These are phyloP conservation scores for Xylariaceae sp. DNA, from an alignment of 2,329 filamentous ascomycete species.

Conservation along the genomic window DNA sequence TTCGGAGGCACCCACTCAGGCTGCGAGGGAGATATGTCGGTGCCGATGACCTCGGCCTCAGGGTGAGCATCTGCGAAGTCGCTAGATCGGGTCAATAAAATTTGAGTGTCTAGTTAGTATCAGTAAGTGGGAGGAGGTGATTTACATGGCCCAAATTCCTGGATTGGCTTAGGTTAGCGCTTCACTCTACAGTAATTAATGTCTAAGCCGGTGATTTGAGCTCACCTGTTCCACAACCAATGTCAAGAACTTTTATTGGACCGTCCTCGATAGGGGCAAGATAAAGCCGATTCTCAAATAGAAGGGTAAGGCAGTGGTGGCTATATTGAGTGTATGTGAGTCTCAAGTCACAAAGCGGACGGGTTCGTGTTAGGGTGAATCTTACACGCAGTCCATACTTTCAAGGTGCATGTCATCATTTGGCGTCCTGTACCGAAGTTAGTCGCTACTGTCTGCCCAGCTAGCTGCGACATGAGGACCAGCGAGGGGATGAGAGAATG, in stretches of 20 bases:
- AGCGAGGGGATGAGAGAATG: slow-evolving; percentile 21
- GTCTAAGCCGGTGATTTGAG: background rate
- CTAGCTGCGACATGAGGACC: background rate
- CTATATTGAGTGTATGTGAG: slow-evolving; percentile 23
- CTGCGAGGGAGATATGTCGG: slow-evolving; percentile 65
- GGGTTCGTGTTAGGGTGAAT: background rate
- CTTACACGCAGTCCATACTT: slow-evolving; percentile 29
- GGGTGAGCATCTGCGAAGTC: slow-evolving; percentile 54
- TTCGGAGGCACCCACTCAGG: slow-evolving; percentile 63
- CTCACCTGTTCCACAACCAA: slow-evolving; percentile 46
- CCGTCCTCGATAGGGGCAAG: slow-evolving; percentile 42
- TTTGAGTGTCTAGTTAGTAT: slow-evolving; percentile 4
- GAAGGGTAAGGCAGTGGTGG: slow-evolving; percentile 38
- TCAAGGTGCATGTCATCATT: slow-evolving; percentile 30
- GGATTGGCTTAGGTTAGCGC: slow-evolving; percentile 10
- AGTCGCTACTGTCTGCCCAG: no score
- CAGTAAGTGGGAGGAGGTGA: no score
- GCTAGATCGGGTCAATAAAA: slow-evolving; percentile 45
- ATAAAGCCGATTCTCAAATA: slow-evolving; percentile 41
- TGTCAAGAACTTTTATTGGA: slow-evolving; percentile 41
- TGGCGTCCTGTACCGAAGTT: slow-evolving; percentile 22
- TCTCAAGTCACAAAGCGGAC: background rate
- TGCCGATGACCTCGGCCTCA: slow-evolving; percentile 54
- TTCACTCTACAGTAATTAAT: background rate
- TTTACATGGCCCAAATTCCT: slow-evolving; percentile 46